Base-by-base conservation (phyloP, 805 yeast species). In the Barnettozyma vustinii region DNA sequence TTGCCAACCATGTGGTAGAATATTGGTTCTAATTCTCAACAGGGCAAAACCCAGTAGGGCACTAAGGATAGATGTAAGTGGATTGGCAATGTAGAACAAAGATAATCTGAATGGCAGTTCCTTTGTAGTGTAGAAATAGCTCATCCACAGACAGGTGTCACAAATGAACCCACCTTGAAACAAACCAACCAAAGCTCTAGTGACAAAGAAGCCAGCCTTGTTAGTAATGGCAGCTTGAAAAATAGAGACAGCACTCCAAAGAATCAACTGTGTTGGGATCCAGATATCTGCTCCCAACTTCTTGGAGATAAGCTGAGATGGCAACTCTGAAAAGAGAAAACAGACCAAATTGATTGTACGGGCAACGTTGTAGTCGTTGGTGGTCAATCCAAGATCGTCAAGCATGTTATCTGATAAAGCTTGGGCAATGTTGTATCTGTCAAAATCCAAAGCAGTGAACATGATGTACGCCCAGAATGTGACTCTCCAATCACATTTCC, bases 111-210 rank as follows among this genome's bases (percentile, higher is more conserved):
- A 62, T 1, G 86, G 72, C 16, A 84, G 68, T 62, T 84, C 89
- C 26, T 69, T 62, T 27, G 76, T 59, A 9, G 80, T 83, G 66
- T 77, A 84, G 64, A 83, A 84, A 63, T 82, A 84, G 2, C 84
- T 76, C 62, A 84, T 66, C 80, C 84, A 84, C 43, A 83, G 65
- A 48, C 78, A 73, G 32, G 77, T 65, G 56, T 83, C 88, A 32
- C 85, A 83, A 47, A 84, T 82, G 51, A 82, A 82, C 0, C 89
- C 88, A 49, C 88, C 88, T 61, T 83, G 83, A n/a, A 78, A 61
- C 4, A 74, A 57, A 1, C 84, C 88, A 40, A 81, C 58, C 5
- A 80, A 66, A 0, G 76, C 75, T 51, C 87, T 67, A 5, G 80
- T 71, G 9, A 67, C 69, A 49, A 64, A 69, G 52, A 79, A 81